Conservation (phyloP, 495 filamentous ascomycete species). For the Penicillium alfredii region DNA sequence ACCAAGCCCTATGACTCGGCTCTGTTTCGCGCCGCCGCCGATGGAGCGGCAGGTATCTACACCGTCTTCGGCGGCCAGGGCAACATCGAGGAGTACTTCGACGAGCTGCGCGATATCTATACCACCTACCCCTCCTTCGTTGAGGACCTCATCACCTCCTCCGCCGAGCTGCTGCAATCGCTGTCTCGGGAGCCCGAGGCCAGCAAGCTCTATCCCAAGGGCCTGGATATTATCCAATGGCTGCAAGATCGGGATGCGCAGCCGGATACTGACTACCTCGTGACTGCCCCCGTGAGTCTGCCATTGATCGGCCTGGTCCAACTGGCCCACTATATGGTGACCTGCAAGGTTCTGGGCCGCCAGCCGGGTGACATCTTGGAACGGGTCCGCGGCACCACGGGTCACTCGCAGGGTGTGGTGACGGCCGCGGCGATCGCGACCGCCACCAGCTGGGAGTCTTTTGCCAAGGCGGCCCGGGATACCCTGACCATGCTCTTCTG, state of each 20-base stretch:
- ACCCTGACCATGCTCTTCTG: conserved; percentile 95
- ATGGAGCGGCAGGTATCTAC: conserved; percentile 73
- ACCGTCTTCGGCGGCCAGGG: conserved; percentile 97
- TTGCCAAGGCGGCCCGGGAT: conserved; percentile 66
- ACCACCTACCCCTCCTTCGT: conserved; percentile 85
- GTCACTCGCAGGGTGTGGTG: conserved; percentile 95
- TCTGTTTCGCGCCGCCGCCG: conserved; percentile 78
- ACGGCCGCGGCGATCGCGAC: conserved; percentile 89
- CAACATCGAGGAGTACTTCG: conserved; percentile 99
- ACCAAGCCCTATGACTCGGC: conserved; percentile 90
- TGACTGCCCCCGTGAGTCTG: conserved; percentile 94
- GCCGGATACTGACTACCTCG: conserved; percentile 90
- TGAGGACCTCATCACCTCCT: conserved; percentile 70
- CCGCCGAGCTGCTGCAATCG: conserved; percentile 73
- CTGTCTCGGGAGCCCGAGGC: conserved; percentile 82
- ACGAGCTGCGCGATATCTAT: conserved; percentile 88
- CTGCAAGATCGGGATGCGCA: conserved; percentile 79
- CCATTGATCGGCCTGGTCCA: conserved; percentile 95
- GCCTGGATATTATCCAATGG: conserved; percentile 90
- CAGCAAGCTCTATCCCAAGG: conserved; percentile 93
- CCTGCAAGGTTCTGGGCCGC: conserved; percentile 80
- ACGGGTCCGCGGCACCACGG: conserved; percentile 78
- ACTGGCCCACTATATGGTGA: conserved; percentile 86
- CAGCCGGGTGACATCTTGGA: conserved; percentile 81
- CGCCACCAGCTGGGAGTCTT: conserved; percentile 83